A percentile compares a stretch with the other conserved stretches of the same genome.
Evolutionary conservation across 1,284 basidiomycete genomes (phyloP).

Genomic region (Trametes versicolor): DNA sequence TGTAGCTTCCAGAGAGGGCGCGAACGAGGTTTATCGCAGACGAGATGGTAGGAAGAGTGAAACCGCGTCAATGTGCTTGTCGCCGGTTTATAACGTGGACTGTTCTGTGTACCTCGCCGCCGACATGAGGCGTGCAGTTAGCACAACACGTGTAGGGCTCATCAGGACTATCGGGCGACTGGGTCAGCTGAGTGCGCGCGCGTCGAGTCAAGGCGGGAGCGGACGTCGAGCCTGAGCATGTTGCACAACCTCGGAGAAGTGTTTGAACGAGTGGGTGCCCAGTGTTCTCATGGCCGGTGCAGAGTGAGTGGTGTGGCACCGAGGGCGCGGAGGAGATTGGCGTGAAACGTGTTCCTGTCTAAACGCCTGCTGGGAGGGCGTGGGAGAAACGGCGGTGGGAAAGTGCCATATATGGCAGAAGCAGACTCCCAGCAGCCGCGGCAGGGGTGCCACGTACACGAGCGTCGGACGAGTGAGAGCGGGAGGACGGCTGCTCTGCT

Average conservation of each 20-base stretch:
- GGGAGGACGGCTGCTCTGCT: constrained; percentile 17
- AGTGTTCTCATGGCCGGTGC: constrained; percentile 1
- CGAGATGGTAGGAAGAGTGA: constrained; percentile 22
- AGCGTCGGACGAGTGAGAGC: constrained; percentile 24
- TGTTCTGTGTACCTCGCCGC: constrained; percentile 26
- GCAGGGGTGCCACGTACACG: constrained; percentile 25
- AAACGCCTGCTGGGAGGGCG: not conserved
- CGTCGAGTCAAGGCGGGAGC: not conserved
- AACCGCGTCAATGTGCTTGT: constrained; percentile 14
- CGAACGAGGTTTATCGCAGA: constrained; percentile 17
- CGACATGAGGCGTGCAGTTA: constrained; percentile 35
- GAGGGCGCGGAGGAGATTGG: not conserved
- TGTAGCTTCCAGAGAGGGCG: constrained; percentile 7
- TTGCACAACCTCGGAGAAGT: not conserved
- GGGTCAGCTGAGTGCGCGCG: constrained; percentile 13
- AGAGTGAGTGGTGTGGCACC: constrained; percentile 5
- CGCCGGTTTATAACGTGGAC: constrained; percentile 23
- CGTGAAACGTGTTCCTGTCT: constrained; percentile 7
- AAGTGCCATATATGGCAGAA: not conserved
- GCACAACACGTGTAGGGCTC: constrained; percentile 34
- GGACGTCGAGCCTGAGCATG: not conserved
- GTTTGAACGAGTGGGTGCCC: constrained; percentile 3
- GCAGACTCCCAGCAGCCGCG: constrained; percentile 21
- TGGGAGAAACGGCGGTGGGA: constrained; percentile 4
- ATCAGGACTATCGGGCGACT: constrained; percentile 7